phyloP scores from a whole-genome alignment of 805 yeast genomes.

The Naumovozyma dairenensis region DNA sequence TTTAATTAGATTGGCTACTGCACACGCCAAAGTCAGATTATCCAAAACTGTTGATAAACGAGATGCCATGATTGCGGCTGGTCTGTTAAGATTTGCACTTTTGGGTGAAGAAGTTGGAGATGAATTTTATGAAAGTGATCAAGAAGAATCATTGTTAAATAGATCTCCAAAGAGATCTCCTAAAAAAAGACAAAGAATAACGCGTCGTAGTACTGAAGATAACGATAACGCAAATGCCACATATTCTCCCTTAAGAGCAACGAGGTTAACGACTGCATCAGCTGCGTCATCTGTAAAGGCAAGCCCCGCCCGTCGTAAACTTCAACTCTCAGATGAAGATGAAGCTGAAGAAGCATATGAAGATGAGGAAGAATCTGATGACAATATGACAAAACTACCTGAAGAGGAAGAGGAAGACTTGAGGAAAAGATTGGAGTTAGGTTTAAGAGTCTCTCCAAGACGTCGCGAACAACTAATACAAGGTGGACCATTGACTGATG shows the following conservation, averaged over 20 bases:
- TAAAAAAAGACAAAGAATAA: constrained; percentile 23
- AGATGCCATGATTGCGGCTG: constrained; percentile 84
- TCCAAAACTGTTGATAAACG: constrained; percentile 60
- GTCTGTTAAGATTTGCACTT: constrained; percentile 72
- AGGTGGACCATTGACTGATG: constrained; percentile 19
- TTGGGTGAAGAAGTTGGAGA: constrained; percentile 36
- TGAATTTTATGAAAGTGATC: constrained; percentile 18
- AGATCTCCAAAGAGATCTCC: constrained; percentile 28
- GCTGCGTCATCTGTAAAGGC: constrained; percentile 3
- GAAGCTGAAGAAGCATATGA: constrained; percentile 17
- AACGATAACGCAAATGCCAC: constrained; percentile 7
- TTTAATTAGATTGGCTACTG: constrained; percentile 85
- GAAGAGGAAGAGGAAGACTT: constrained; percentile 26
- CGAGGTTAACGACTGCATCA: constrained; percentile 5
- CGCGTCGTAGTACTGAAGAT: constrained; percentile 1
- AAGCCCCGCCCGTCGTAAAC: constrained; percentile 14
- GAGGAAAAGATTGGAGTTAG: constrained; percentile 19
- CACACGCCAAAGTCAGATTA: constrained; percentile 92
- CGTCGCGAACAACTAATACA: constrained; percentile 10
- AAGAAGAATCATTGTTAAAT: constrained; percentile 12
- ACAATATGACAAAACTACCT: constrained; percentile 22
- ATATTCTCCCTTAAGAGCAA: constrained; percentile 17
- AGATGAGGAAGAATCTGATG: constrained; percentile 10
- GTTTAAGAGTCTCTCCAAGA: constrained; percentile 26
- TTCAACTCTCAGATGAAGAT: constrained; percentile 15